Percentiles rank a stretch among this genome's conserved stretches.
Conservation (phyloP, 163 green algal species). For the Volvox carteri region DNA sequence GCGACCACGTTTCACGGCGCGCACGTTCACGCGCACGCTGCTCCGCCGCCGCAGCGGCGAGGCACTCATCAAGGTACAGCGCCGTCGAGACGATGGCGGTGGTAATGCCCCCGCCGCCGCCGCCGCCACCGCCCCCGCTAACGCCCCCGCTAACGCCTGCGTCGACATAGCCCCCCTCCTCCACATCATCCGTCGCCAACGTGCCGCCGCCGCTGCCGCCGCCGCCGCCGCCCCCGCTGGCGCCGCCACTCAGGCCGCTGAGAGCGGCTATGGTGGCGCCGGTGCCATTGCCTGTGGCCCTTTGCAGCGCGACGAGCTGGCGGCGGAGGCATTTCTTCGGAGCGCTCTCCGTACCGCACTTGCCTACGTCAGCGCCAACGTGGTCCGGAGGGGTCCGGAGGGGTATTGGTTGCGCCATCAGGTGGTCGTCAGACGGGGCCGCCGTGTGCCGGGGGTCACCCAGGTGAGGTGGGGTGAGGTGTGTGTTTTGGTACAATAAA, state of each 20-base stretch:
- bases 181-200: neutral
- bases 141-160: neutral
- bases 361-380: conserved; percentile 47
- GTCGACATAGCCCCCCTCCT: neutral
- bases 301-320: conserved; percentile 53
- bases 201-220: neutral
- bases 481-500: too few species aligned
- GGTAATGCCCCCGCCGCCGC: neutral
- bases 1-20: conserved; percentile 49
- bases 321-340: conserved; percentile 69
- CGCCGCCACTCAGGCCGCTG: neutral
- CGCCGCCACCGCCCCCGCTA: too few species aligned
- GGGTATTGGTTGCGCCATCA: too few species aligned
- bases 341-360: conserved; percentile 70
- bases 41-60: conserved; percentile 36
- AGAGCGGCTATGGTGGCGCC: neutral
- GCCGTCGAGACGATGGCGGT: neutral
- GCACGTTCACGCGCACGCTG: conserved; percentile 41
- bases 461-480: too few species aligned
- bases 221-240: neutral
- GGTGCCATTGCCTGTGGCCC: conserved; percentile 6
- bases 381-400: too few species aligned
- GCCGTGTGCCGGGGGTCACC: too few species aligned
- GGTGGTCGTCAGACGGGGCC: too few species aligned
- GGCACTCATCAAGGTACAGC: conserved; percentile 28